These are phyloP conservation scores for Lippia alba DNA, from an alignment of 305 asterid species.

Conservation along the genomic window DNA sequence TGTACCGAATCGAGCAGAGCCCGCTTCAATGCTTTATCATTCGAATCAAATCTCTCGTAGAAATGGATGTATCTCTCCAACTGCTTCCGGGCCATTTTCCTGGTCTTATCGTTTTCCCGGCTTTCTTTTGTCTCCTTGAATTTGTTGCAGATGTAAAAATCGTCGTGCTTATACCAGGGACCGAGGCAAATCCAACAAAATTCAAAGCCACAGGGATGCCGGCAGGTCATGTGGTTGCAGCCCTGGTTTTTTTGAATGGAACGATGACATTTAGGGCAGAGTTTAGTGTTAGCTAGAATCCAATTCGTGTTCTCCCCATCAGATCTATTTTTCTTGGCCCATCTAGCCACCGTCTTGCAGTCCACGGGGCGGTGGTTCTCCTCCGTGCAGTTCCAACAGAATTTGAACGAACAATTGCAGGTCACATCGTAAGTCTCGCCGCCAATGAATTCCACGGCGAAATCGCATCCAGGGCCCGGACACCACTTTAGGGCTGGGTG, in stretches of 20 bases:
- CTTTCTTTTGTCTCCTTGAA: not conserved
- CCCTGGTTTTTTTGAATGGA: constrained; percentile 50
- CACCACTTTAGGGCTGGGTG: constrained; percentile 49
- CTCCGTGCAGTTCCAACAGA: constrained; percentile 49
- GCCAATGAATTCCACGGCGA: constrained; percentile 31
- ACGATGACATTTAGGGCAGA: constrained; percentile 49
- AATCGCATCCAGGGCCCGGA: constrained; percentile 48
- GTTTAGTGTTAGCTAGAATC: constrained; percentile 50
- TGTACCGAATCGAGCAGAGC: constrained; percentile 30
- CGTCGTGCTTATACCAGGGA: not conserved
- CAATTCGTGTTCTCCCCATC: constrained; percentile 43
- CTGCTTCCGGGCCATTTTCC: not conserved
- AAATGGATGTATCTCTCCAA: constrained; percentile 41
- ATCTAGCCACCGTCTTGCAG: constrained; percentile 43
- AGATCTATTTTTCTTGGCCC: constrained; percentile 41
- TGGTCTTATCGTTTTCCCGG: not conserved
- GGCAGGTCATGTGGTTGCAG: constrained; percentile 51
- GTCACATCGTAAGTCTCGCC: constrained; percentile 38
- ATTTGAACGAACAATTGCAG: constrained; percentile 37
- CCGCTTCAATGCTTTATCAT: constrained; percentile 33
- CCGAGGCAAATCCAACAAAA: constrained; percentile 54
- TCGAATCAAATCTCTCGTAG: constrained; percentile 47
- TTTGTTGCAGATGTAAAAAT: constrained; percentile 31
- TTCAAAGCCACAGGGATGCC: constrained; percentile 19
- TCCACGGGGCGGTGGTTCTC: constrained; percentile 54